Base-by-base conservation (phyloP, 2,329 filamentous ascomycete genomes). In the Ceratocystis smalleyi region DNA sequence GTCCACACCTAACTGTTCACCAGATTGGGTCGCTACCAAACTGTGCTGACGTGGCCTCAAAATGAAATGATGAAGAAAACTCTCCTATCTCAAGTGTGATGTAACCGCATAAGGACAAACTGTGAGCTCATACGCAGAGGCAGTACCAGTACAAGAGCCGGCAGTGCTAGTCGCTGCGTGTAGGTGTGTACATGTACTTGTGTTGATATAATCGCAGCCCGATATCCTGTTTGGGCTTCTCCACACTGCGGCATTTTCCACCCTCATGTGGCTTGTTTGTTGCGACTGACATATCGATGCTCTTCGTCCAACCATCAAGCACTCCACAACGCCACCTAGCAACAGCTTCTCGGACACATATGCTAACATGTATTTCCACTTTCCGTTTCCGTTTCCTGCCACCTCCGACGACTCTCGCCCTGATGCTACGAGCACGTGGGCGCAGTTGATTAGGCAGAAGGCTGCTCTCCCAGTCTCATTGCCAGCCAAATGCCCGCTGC, bases 301-400 rank as follows among this genome's bases (percentile, higher is more conserved):
- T 40, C 35, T 40, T 40, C 10, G 1, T 10, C 12, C 35, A 40
- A 40, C 35, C 35, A 3, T 40, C 3, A 40, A 40, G 4, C 35
- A 40, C 35, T 3, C 10, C 35, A 40, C 3, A 10, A 12, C 35
- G 35, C 35, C 35, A 40, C 35, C 4, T 12, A 51, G 5, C 40
- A 2, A 43, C 35, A 57, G 35, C 35, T 54, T 35, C n/a, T 17
- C 35, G 17, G 32, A 4, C 17, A 17, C n/a, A 24, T 17, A 27
- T 24, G 7, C 10, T 32, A 61, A 12, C 7, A 66, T 66, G 64
- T 8, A 45, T 17, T 66, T 66, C 27, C 55, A 64, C 57, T 66
- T 66, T 35, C 64, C 64, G 10, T 63, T 65, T 35, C 64, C 64
- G 12, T 43, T 66, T n/a, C 62, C 57, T 15, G 64, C 51, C 43